Base-by-base conservation (phyloP, 2,329 filamentous ascomycete genomes). In the Clonostachys rosea region DNA sequence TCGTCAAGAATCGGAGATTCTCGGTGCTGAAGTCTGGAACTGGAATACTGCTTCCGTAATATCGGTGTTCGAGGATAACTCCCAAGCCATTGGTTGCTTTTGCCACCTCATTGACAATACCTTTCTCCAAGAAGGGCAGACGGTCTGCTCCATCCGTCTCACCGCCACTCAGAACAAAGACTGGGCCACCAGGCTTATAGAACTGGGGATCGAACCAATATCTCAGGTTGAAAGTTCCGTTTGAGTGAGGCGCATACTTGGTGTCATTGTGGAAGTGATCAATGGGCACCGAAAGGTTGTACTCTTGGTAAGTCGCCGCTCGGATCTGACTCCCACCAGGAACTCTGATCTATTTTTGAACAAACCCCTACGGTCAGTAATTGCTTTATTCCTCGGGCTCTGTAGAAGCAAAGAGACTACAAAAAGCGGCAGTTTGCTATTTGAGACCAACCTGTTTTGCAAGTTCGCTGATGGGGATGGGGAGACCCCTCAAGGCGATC, bases 261-360 rank as follows among this genome's bases (percentile, higher is more conserved):
- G 81, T 78, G 47, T 91, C 85, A 58, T 92, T 89, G 66, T 87
- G 87, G 68, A 94, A 95, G 60, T 94, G 88, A 63, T 95, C 89
- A 34, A 95, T 73, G 18, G 78, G 78, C 5, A 78, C 75, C 5
- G 62, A 64, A 45, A 69, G 49, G 50, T 67, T 67, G 49, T 50
- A 36, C 24, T 30, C 24, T 30, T 30, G 24, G 24, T 30, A 30
- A 10, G 24, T 30, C 24, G 24, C 24, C 24, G 10, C 24, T 30
- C 24, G 24, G 24, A 30, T 30, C 24, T 30, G 24, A 30, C 24
- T 30, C 10, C 24, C 24, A 30, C 24, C 24, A 30, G 24, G 24
- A 30, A 3, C 24, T 30, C 24, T 30, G 4, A 30, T 10, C 24
- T 30, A 30, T 9, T 30, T 30, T 30, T 30, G 24, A 30, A 30